Evolutionary conservation across 2,329 filamentous ascomycete species (phyloP).

Genomic region (Paecilomyces sp.): DNA sequence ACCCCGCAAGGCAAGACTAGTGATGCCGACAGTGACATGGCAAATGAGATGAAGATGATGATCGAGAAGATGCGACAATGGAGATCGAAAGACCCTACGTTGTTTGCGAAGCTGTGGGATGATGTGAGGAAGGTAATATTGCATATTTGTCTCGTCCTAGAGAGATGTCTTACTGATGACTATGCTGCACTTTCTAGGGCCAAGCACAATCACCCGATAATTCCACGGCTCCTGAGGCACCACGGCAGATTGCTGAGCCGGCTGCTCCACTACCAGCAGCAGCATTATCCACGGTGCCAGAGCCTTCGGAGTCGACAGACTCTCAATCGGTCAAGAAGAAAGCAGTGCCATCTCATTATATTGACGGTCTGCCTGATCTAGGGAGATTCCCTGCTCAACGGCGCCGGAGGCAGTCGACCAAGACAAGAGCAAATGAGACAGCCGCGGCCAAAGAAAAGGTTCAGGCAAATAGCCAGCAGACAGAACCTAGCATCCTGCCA

Average conservation of each 20-base stretch:
- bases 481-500: background rate
- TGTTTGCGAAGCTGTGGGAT: slow-evolving; percentile 52
- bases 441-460: background rate
- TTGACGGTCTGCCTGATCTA: slow-evolving; percentile 13
- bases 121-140: slow-evolving; percentile 38
- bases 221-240: background rate
- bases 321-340: background rate
- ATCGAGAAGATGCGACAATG: slow-evolving; percentile 54
- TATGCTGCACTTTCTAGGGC: background rate
- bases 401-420: slow-evolving; percentile 3
- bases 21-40: slow-evolving; percentile 25
- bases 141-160: background rate
- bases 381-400: slow-evolving; percentile 20
- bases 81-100: slow-evolving; percentile 47
- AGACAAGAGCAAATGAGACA: background rate
- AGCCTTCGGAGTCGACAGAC: background rate
- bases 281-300: background rate
- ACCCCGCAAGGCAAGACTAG: background rate
- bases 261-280: background rate
- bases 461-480: background rate
- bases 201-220: background rate
- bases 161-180: background rate
- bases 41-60: slow-evolving; percentile 47
- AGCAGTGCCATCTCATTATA: background rate
- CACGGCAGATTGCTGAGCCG: background rate